Evolutionary conservation across 164 flowering plant genomes (phyloP), one percentile per base, ranked within the genome.

Genomic region (Aristolochia contorta): DNA sequence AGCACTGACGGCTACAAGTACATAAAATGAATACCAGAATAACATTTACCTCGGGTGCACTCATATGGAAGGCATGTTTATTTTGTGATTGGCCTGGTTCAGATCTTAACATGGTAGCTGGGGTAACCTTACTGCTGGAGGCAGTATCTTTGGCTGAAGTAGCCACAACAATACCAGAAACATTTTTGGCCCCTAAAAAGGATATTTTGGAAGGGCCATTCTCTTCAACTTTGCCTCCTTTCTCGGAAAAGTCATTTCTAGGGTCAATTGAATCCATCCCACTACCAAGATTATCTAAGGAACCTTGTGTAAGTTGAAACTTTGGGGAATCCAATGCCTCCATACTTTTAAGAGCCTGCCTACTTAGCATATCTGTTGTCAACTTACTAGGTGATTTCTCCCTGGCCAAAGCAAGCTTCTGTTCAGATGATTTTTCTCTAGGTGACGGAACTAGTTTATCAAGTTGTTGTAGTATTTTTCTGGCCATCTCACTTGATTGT

Each of bases 1-100:
- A 27, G 30, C 30, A 27, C 30, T 5, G 30, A 27, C 3, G 2
- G 43, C 43, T 37, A 37, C 9, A 21, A 18, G 2, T 21, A 16
- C 22, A 49, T 49, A 6, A 49, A 49, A 18, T 7, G 22, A 20
- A 49, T 7, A 4, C 20, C 10, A 21, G 1, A 18, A 21, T 18
- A n/a, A 15, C 24, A 41, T 45, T 47, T 52, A 90, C 98, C 96
- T 94, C 97, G 69, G 80, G 85, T 23, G 96, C 97, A 77, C 85
- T 85, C 89, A 94, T 94, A 71, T 77, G 80, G 72, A 89, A 94
- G 23, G 79, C 83, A 22, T 74, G 75, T 58, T 75, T 85, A 67
- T 64, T 81, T 61, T 61, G 78, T 37, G 73, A 46, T 32, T 70
- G 70, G 54, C 69, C 57, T 45, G 60, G 27, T 47, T n/a, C 64